Conservation (phyloP, 371 early-diverging fungal genomes). For the Mucor piriformis region DNA sequence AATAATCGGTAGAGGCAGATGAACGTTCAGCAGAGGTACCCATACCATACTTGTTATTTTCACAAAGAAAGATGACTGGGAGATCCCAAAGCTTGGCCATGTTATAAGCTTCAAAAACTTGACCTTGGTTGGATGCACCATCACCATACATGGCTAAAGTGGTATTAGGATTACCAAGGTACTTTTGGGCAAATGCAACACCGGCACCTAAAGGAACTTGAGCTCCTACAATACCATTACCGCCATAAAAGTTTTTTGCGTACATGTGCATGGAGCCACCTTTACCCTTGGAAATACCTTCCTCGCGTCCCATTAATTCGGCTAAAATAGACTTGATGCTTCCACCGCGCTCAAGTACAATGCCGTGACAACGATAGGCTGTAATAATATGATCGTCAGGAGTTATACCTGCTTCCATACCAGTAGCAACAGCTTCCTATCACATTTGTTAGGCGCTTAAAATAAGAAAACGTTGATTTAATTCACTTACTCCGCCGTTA, state of each 20-base stretch:
- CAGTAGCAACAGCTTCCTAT: constrained; percentile 95
- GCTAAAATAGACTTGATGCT: constrained; percentile 76
- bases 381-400: constrained; percentile 94
- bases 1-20: constrained; percentile 94
- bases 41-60: constrained; percentile 99
- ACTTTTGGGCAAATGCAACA: constrained; percentile 96
- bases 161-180: constrained; percentile 74
- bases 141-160: constrained; percentile 97
- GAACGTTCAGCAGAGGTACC: constrained; percentile 93
- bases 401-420: constrained; percentile 90
- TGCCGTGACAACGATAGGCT: constrained; percentile 99
- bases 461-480: neutral
- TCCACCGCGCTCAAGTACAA: constrained; percentile 91
- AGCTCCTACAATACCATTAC: constrained; percentile 99
- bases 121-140: constrained; percentile 99
- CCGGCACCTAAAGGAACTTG: constrained; percentile 99
- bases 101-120: constrained; percentile 99
- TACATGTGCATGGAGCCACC: constrained; percentile 99
- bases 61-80: constrained; percentile 96
- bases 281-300: constrained; percentile 96
- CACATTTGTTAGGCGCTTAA: constrained; percentile 7
- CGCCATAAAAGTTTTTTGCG: constrained; percentile 96
- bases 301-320: constrained; percentile 87
- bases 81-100: constrained; percentile 99
- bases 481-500: constrained; percentile 88